Evolutionary conservation across 1,284 basidiomycete species (phyloP).

Genomic region (Malassezia slooffiae): DNA sequence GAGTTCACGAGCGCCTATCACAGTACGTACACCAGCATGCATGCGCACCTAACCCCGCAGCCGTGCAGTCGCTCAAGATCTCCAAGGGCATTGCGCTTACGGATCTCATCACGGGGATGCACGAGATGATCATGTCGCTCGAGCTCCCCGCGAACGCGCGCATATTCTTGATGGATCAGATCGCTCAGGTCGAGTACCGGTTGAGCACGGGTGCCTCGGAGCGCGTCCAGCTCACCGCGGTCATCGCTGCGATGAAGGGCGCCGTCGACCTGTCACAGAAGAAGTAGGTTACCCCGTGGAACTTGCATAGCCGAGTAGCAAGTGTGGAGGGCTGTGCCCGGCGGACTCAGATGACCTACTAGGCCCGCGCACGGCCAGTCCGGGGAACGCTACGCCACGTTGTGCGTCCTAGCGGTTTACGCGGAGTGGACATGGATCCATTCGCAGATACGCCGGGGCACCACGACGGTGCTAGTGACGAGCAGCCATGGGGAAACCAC

Average conservation of each 20-base stretch:
- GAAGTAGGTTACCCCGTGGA: too few species aligned
- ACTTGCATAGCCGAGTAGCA: too few species aligned
- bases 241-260: constrained; percentile 87
- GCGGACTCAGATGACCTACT: too few species aligned
- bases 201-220: constrained; percentile 85
- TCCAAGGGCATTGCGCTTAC: constrained; percentile 88
- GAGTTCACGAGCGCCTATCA: constrained; percentile 88
- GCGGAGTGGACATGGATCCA: too few species aligned
- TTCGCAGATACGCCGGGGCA: too few species aligned
- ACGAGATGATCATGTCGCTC: constrained; percentile 75
- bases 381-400: too few species aligned
- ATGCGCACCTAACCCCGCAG: constrained; percentile 49
- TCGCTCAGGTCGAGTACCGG: constrained; percentile 74
- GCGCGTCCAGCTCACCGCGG: constrained; percentile 82
- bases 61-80: constrained; percentile 73
- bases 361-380: too few species aligned
- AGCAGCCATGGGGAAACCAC: too few species aligned
- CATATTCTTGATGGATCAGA: constrained; percentile 78
- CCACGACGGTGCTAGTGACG: too few species aligned
- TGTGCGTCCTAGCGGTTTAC: too few species aligned
- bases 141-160: constrained; percentile 75
- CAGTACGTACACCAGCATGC: constrained; percentile 55
- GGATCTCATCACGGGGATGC: constrained; percentile 85
- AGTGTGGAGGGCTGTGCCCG: too few species aligned
- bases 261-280: constrained; percentile 58